Base-by-base conservation (phyloP, 345 rosid genomes). In the Ceriops zippeliana region DNA sequence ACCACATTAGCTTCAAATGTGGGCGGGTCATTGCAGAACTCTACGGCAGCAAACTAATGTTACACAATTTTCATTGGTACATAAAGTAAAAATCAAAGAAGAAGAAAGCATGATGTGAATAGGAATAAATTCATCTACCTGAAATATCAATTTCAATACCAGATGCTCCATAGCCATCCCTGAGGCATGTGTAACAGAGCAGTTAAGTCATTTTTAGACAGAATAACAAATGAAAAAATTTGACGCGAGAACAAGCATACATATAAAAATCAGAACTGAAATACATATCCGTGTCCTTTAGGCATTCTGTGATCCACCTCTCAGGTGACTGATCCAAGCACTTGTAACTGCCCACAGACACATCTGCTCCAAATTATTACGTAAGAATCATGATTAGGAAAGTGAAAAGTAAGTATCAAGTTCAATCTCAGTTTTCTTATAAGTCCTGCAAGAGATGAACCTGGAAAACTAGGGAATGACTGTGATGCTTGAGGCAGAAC, bases 241-340 rank as follows among this genome's bases (percentile, higher is more conserved):
- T 65, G 59, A 67, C 74, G 51, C 58, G 16, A 46, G 67, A 63
- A 53, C 49, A 72, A 63, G 73, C 91, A 67, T 93, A 89, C 97
- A 87, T 81, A 70, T 86, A 84, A 42, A 42, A 42, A 82, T 83
- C 82, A 60, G 88, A 79, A 61, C 84, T 65, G 37, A 52, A 70
- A 65, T 76, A 77, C 79, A 82, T 83, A 58, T 89, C 96, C 2
- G 81, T 20, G 64, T 89, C 90, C 64, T 86, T 90, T 67, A 93
- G 67, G 83, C 86, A 93, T 52, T 87, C 84, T 63, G 89, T 82
- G 52, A 86, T 79, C 97, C 96, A 90, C 49, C 81, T 77, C 71
- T 89, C 97, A 74, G 85, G 80, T 49, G 85, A 74, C 47, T 79
- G 84, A 81, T 89, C 96, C 34, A 84, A 69, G 58, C 74, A 75